phyloP scores from a whole-genome alignment of 495 filamentous ascomycete genomes.

The Xylaria castorea region DNA sequence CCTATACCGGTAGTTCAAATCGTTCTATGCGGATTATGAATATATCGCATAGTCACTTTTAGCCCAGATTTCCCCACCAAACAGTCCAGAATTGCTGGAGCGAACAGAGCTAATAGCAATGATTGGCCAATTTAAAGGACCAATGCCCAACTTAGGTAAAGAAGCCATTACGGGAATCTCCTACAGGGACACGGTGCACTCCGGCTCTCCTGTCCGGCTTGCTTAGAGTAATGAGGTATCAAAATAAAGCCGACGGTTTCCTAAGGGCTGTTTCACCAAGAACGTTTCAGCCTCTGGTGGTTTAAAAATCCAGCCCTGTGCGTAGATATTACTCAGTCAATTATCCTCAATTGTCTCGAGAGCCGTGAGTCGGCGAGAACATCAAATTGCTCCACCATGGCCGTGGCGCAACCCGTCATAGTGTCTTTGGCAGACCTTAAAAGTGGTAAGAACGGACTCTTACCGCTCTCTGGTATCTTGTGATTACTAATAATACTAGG shows the following conservation, averaged over 20 bases:
- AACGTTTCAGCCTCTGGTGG: conserved; percentile 1
- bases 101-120: background rate
- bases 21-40: background rate
- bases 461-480: background rate
- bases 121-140: conserved; percentile 6
- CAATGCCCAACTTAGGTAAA: conserved; percentile 8
- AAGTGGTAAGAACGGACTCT: conserved; percentile 46
- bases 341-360: background rate
- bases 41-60: background rate
- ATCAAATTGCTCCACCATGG: conserved; percentile 40
- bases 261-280: background rate
- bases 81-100: background rate
- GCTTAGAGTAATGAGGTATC: background rate
- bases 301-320: conserved; percentile 1
- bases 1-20: background rate
- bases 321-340: background rate
- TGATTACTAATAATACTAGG: conserved; percentile 54
- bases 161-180: conserved; percentile 10
- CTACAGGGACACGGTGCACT: conserved; percentile 5
- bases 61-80: background rate
- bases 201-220: too few species aligned
- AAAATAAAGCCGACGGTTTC: conserved; percentile 28
- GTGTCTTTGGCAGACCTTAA: conserved; percentile 60
- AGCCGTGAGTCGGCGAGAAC: background rate
- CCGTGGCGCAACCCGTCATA: conserved; percentile 55